phyloP scores from a whole-genome alignment of 352 stramenopile species.

The Stephanocyclus meneghinianus region DNA sequence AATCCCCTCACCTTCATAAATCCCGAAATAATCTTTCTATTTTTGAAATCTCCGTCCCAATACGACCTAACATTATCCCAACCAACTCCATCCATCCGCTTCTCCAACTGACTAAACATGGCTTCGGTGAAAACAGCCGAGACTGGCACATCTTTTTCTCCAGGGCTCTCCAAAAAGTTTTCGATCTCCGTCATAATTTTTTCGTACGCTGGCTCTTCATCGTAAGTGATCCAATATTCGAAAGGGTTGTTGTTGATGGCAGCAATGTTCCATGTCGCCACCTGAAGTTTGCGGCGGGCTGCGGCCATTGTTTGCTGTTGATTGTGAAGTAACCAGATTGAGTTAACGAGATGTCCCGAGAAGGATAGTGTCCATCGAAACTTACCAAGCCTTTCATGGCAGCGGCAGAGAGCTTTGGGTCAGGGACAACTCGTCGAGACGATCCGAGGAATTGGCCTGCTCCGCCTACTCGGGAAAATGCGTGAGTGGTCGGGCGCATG shows the following conservation, averaged over 20 bases:
- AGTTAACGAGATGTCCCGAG: too few species aligned
- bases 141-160: conserved; percentile 79
- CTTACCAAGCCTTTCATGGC: conserved; percentile 39
- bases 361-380: too few species aligned
- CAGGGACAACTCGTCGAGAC: conserved; percentile 6
- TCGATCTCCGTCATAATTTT: conserved; percentile 84
- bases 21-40: conserved; percentile 80
- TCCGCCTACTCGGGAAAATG: conserved; percentile 44
- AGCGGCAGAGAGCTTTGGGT: conserved; percentile 23
- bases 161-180: conserved; percentile 79
- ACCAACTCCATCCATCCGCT: conserved; percentile 61
- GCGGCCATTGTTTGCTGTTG: conserved; percentile 48
- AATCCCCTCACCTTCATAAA: conserved; percentile 74
- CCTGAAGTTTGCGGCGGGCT: conserved; percentile 37
- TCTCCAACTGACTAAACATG: conserved; percentile 81
- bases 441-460: conserved; percentile 62
- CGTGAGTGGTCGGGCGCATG: background rate
- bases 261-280: conserved; percentile 86
- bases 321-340: background rate
- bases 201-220: conserved; percentile 82
- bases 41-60: conserved; percentile 82
- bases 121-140: conserved; percentile 82
- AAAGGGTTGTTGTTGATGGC: conserved; percentile 90
- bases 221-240: conserved; percentile 87
- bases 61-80: conserved; percentile 73